Base-by-base conservation (phyloP, 1,284 basidiomycete species). In the Pyrrhoderma noxium region DNA sequence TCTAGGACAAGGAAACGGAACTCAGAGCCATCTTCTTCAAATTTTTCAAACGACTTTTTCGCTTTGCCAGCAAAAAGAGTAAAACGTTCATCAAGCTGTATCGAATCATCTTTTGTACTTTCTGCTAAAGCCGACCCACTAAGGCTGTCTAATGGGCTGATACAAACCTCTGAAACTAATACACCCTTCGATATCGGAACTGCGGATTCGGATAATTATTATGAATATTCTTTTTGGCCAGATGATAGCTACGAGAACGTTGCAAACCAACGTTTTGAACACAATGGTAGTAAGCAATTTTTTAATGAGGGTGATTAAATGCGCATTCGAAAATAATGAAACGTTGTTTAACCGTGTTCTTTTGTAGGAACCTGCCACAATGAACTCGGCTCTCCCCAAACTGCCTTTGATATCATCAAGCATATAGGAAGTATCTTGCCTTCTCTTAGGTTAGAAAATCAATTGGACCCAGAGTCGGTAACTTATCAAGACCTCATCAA, bases 401-500 rank as follows among this genome's bases (percentile, higher is more conserved):
- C 39, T 19, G 27, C 51, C 27, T 25, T n/a, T n/a, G 31, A 8
- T 7, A 13, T 55, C 9, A 14, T 55, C n/a, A 44, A 43, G 14
- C 37, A 37, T 13, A 37, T 55, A 14, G 49, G 51, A 36, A 39
- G 18, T 2, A 40, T 51, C 19, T 25, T 55, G 18, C 45, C 49
- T 18, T 44, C 45, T 9, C 9, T 51, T 0, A 42, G 46, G 14
- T 27, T 54, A 14, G 27, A 45, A 46, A 37, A 9, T 23, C 44
- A 48, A 19, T 40, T 55, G 18, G 45, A 47, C 19, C 31, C 19
- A n/a, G n/a, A 16, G n/a, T 19, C 19, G n/a, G 36, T 41, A 21
- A 55, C 49, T 8, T 40, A 55, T 39, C 53, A 55, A 34, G 53
- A 55, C 34, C 27, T 55, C 11, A 49, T 51, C 21, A 48, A 55